Base-by-base conservation (phyloP, 2,329 filamentous ascomycete genomes). In the Exutisphaerella laricina region DNA sequence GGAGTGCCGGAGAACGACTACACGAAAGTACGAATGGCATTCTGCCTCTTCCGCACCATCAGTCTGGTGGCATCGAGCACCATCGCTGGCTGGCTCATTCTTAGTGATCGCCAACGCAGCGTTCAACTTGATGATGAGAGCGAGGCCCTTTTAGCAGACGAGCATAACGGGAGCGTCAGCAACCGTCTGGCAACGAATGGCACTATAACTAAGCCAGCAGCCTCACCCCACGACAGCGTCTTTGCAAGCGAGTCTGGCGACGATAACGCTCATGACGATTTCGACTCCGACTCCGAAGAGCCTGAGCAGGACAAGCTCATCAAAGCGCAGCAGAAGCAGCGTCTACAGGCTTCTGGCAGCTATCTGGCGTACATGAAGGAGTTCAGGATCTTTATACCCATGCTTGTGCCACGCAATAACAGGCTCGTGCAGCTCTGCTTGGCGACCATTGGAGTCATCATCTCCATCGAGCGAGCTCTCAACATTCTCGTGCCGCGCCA, bases 401-500 rank as follows among this genome's bases (percentile, higher is more conserved):
- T 88, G 58, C 70, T 94, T 14, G 89, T 85, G 79, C 88, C 88
- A 1, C 74, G 78, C 39, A 75, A 80, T 30, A 77, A 84, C 56
- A 74, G 71, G 40, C 63, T 67, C 10, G 73, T 92, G 13, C 85
- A 92, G 60, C 61, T 84, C 13, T 80, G 81, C 41, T 77, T 85
- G 14, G 67, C 76, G 8, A 70, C 85, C 3, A 81, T 92, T 32
- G 75, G 76, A 0, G 31, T 85, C 1, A 84, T 84, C 53, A 70
- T 92, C 16, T 62, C 88, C n/a, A 69, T 73, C 39, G 77, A 81
- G 42, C 87, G 89, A 51, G 77, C 77, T 4, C 69, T 94, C 37
- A 86, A 88, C 54, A 70, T 94, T 10, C 67, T 94, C 30, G 79
- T 88, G 22, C 88, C 88, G n/a, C 77, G 84, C 14, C 85, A 92